These are phyloP conservation scores for Pleurostoma richardsiae DNA, from an alignment of 2,329 filamentous ascomycete species.

Conservation along the genomic window DNA sequence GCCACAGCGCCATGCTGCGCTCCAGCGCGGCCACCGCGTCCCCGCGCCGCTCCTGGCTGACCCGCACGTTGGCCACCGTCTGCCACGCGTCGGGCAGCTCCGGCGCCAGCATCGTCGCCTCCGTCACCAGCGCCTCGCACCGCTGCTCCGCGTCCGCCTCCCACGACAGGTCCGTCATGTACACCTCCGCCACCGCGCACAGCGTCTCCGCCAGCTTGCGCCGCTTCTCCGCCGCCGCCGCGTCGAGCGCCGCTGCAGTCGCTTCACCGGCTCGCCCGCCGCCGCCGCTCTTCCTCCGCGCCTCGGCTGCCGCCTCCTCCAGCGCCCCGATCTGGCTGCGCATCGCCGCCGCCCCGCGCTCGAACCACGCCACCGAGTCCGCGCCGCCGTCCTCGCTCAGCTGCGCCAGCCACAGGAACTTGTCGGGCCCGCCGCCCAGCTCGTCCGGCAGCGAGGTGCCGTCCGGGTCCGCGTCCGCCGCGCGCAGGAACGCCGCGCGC, in stretches of 20 bases:
- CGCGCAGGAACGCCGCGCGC: slow-evolving; percentile 64
- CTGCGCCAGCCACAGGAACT: slow-evolving; percentile 93
- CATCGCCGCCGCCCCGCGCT: slow-evolving; percentile 67
- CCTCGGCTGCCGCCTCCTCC: slow-evolving; percentile 30
- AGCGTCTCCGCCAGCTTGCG: slow-evolving; percentile 83
- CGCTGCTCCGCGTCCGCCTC: slow-evolving; percentile 83
- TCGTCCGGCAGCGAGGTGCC: slow-evolving; percentile 61
- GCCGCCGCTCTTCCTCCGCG: slow-evolving; percentile 28
- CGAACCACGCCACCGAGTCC: slow-evolving; percentile 63
- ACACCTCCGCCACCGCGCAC: slow-evolving; percentile 91
- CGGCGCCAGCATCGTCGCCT: slow-evolving; percentile 82
- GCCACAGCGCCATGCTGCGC: slow-evolving; percentile 80
- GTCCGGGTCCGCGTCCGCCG: slow-evolving; percentile 71
- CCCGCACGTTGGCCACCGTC: slow-evolving; percentile 87
- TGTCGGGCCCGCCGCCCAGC: slow-evolving; percentile 79
- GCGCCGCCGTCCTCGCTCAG: slow-evolving; percentile 67
- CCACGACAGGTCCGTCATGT: slow-evolving; percentile 97
- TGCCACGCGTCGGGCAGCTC: slow-evolving; percentile 85
- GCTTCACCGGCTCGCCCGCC: slow-evolving; percentile 17
- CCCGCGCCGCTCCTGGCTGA: slow-evolving; percentile 75
- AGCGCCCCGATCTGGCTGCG: slow-evolving; percentile 65
- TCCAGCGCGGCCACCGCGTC: slow-evolving; percentile 77
- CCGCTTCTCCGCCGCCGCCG: slow-evolving; percentile 71
- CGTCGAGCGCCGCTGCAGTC: slow-evolving; percentile 42
- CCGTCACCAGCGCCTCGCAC: slow-evolving; percentile 85